These are phyloP conservation scores for Uncinocarpus reesii DNA, from an alignment of 2,329 filamentous ascomycete genomes.

Conservation along the genomic window DNA sequence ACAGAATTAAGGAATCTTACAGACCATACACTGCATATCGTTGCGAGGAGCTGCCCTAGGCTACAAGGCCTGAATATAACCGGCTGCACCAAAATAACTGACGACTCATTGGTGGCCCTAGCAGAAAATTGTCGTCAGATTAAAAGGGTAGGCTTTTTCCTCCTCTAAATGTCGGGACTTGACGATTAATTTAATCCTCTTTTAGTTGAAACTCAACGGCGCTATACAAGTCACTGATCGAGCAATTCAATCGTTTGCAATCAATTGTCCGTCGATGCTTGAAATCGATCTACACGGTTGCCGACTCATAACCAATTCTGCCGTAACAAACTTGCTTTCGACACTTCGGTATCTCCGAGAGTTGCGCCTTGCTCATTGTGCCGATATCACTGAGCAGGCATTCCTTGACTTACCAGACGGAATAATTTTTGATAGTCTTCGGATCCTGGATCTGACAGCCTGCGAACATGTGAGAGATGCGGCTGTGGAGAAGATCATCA, in stretches of 20 bases:
- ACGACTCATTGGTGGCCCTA: slow-evolving; percentile 70
- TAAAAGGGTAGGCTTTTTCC: slow-evolving; percentile 58
- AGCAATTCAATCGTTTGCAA: slow-evolving; percentile 74
- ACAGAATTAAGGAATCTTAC: slow-evolving; percentile 72
- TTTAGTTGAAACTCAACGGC: slow-evolving; percentile 83
- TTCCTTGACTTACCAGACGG: slow-evolving; percentile 66
- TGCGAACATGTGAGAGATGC: slow-evolving; percentile 75
- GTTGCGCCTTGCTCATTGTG: slow-evolving; percentile 74
- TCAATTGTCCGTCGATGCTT: slow-evolving; percentile 81
- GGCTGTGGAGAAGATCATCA: slow-evolving; percentile 78
- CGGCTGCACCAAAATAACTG: slow-evolving; percentile 71
- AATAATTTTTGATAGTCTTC: slow-evolving; percentile 69
- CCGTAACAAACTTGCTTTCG: slow-evolving; percentile 68
- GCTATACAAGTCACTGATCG: slow-evolving; percentile 74
- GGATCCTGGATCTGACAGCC: slow-evolving; percentile 87
- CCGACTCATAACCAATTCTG: slow-evolving; percentile 65
- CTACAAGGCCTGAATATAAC: slow-evolving; percentile 92
- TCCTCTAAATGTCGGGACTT: neutral
- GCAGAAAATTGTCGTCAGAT: slow-evolving; percentile 75
- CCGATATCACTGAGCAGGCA: slow-evolving; percentile 73
- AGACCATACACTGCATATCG: slow-evolving; percentile 63
- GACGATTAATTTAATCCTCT: neutral
- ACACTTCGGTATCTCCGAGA: slow-evolving; percentile 79
- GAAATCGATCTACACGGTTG: slow-evolving; percentile 94
- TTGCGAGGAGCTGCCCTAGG: slow-evolving; percentile 71